Evolutionary conservation across 2,329 filamentous ascomycete species (phyloP).

Genomic region (Lasiodiplodia theobromae): DNA sequence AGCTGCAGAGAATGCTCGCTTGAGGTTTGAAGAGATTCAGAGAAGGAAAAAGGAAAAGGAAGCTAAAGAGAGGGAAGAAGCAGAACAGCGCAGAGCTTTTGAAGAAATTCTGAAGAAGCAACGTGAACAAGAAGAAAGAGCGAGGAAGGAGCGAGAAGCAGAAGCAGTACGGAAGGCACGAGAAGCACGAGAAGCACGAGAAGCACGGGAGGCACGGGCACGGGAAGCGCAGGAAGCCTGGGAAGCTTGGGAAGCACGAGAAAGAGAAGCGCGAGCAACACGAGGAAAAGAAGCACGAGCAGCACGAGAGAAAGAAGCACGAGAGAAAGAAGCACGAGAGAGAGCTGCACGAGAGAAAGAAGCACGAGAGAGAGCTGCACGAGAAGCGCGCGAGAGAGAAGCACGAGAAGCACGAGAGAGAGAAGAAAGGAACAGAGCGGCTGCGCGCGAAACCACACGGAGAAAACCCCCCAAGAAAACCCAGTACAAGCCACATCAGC

Average conservation of each 20-base stretch:
- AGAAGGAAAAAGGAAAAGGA: background rate
- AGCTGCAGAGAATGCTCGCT: background rate
- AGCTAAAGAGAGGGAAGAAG: background rate
- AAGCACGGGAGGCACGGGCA: too few relatives aligned
- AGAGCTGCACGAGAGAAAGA: too few relatives aligned
- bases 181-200: too few relatives aligned
- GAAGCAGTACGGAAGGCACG: background rate
- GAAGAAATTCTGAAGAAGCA: background rate
- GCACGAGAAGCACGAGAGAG: background rate
- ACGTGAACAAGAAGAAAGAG: background rate
- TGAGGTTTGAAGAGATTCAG: background rate
- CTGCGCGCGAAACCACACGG: too few relatives aligned
- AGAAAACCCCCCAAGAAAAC: too few relatives aligned
- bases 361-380: background rate
- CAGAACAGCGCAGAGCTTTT: background rate
- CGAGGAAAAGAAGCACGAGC: too few relatives aligned
- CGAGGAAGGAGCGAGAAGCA: background rate
- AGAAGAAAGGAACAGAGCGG: background rate
- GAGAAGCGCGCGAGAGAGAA: too few relatives aligned
- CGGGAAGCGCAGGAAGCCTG: too few relatives aligned
- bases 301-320: too few relatives aligned
- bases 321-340: too few relatives aligned
- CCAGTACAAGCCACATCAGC: background rate
- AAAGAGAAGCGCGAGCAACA: too few relatives aligned
- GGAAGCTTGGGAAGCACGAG: too few relatives aligned